Evolutionary conservation across 108 stramenopile genomes (phyloP).

Genomic region (Bacterosira constricta): DNA sequence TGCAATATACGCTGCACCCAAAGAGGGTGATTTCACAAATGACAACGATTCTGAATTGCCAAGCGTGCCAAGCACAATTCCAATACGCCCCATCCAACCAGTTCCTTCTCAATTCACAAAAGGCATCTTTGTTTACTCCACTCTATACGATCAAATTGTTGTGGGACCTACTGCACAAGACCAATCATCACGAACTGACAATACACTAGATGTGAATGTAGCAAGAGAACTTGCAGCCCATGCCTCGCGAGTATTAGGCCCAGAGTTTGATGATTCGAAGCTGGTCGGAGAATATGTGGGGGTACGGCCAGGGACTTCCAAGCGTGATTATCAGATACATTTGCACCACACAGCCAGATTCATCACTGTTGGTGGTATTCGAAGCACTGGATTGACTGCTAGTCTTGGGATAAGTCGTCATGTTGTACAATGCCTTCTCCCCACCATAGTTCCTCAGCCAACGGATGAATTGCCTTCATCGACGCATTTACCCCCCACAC

Average conservation of each 20-base stretch:
- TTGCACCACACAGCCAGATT: slow-evolving; percentile 40
- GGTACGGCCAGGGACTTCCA: slow-evolving; percentile 74
- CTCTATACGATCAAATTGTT: slow-evolving; percentile 79
- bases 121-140: slow-evolving; percentile 79
- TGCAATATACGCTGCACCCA: slow-evolving; percentile 47
- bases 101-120: slow-evolving; percentile 78
- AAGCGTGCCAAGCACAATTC: slow-evolving; percentile 1
- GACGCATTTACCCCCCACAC: slow-evolving; percentile 37
- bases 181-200: slow-evolving; percentile 61
- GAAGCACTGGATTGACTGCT: slow-evolving; percentile 83
- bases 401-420: slow-evolving; percentile 77
- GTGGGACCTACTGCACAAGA: slow-evolving; percentile 87
- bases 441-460: slow-evolving; percentile 21
- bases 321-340: slow-evolving; percentile 81
- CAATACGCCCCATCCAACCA: slow-evolving; percentile 78
- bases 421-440: slow-evolving; percentile 49
- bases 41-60: not conserved
- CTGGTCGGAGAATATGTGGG: slow-evolving; percentile 80
- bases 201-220: slow-evolving; percentile 51
- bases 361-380: slow-evolving; percentile 77
- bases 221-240: slow-evolving; percentile 46
- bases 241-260: slow-evolving; percentile 43
- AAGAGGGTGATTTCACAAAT: not conserved
- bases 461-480: not conserved
- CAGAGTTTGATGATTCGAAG: slow-evolving; percentile 12